Conservation (phyloP, 2,329 filamentous ascomycete species). For the Ascomycota sp. region DNA sequence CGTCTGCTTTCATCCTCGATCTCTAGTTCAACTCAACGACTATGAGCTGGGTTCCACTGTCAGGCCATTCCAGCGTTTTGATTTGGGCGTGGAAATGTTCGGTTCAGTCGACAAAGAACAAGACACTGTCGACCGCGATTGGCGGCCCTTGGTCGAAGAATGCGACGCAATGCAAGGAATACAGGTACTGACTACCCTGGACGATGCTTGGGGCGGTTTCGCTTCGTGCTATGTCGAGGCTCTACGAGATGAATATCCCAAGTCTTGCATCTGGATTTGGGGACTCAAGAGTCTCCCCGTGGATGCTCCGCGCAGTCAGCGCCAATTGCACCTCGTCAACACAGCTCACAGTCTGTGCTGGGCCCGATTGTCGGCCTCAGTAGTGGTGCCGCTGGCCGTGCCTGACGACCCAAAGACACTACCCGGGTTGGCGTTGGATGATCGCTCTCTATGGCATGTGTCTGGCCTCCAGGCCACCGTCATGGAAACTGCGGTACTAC, state of each 20-base stretch:
- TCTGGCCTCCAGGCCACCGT: conserved; percentile 58
- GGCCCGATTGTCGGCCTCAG: conserved; percentile 49
- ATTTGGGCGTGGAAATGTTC: conserved; percentile 64
- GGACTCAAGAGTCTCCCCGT: conserved; percentile 45
- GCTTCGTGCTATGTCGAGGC: conserved; percentile 52
- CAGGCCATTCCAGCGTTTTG: conserved; percentile 79
- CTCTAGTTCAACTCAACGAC: conserved; percentile 70
- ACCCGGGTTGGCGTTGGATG: conserved; percentile 31
- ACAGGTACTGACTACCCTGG: conserved; percentile 50
- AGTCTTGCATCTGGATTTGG: conserved; percentile 74
- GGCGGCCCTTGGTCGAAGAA: conserved; percentile 77
- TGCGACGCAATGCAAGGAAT: conserved; percentile 82
- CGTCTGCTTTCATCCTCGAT: conserved; percentile 79
- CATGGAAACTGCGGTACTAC: conserved; percentile 60
- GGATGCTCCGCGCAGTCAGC: conserved; percentile 30
- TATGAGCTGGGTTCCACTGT: conserved; percentile 65
- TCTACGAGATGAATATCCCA: conserved; percentile 77
- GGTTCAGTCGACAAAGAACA: conserved; percentile 53
- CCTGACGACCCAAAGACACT: conserved; percentile 23
- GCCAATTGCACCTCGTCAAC: conserved; percentile 44
- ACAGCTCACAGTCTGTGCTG: conserved; percentile 50
- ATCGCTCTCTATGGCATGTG: conserved; percentile 54
- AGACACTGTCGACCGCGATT: conserved; percentile 76
- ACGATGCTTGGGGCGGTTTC: conserved; percentile 72
- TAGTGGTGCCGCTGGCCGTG: conserved; percentile 56